phyloP scores from a whole-genome alignment of 768 basidiomycete species.

The Termitomyces sp. region DNA sequence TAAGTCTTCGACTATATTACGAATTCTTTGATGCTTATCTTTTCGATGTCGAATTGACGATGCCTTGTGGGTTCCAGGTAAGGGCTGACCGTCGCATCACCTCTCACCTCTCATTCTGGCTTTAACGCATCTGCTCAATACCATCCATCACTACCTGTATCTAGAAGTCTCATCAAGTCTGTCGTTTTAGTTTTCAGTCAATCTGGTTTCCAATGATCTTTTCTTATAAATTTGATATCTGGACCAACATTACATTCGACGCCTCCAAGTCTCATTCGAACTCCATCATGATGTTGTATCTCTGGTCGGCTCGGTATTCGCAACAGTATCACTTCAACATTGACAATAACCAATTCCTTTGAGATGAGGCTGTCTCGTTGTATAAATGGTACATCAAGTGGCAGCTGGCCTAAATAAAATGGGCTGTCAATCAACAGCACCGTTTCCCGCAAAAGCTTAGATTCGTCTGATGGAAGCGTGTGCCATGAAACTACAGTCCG shows the following conservation, averaged over 20 bases:
- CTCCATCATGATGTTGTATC: not conserved
- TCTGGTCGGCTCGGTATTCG: not conserved
- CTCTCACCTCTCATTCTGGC: not conserved
- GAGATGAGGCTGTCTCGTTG: not conserved
- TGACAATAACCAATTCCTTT: not conserved
- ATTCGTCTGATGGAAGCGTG: not conserved
- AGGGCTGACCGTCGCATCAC: conserved; percentile 3
- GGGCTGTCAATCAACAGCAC: not conserved
- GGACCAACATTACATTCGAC: not conserved
- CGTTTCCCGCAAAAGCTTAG: not conserved
- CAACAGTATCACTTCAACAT: not conserved
- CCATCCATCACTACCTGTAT: conserved; percentile 23
- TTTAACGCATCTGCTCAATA: conserved; percentile 15
- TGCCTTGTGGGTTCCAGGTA: not conserved
- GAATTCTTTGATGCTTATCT: not conserved
- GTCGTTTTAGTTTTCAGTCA: conserved; percentile 7
- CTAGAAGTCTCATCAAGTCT: conserved; percentile 19
- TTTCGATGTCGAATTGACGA: not conserved
- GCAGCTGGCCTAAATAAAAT: not conserved
- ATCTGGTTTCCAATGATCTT: conserved; percentile 8
- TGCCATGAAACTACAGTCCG: not conserved
- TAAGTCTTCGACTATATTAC: conserved; percentile 2
- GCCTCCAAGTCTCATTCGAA: too few species aligned
- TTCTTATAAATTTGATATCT: not conserved
- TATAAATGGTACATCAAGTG: not conserved